Percentiles rank a stretch among this genome's conserved stretches.
Evolutionary conservation across 495 filamentous ascomycete species (phyloP).

Genomic region (Penicillium angulare): DNA sequence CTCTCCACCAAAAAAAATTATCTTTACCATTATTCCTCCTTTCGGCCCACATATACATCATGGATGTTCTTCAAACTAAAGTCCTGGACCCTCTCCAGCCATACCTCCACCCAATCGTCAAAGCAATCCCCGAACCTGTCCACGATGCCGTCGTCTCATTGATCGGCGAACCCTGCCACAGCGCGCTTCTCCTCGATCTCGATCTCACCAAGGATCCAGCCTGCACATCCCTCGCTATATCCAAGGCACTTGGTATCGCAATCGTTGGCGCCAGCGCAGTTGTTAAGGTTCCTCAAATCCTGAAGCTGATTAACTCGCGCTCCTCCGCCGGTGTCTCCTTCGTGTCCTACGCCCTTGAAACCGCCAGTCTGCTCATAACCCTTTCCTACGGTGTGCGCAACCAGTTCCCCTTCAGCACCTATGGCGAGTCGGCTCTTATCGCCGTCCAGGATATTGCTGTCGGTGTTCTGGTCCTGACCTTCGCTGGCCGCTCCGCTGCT

Average conservation of each 20-base stretch:
- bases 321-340: conserved; percentile 83
- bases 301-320: conserved; percentile 79
- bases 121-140: conserved; percentile 75
- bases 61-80: conserved; percentile 45
- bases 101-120: conserved; percentile 70
- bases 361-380: conserved; percentile 75
- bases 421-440: conserved; percentile 89
- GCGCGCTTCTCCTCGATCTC: conserved; percentile 74
- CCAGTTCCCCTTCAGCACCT: conserved; percentile 92
- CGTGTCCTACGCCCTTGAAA: conserved; percentile 89
- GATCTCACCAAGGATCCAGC: conserved; percentile 64
- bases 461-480: conserved; percentile 77
- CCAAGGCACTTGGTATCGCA: conserved; percentile 86
- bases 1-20: not conserved
- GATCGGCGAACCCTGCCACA: conserved; percentile 82
- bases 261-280: conserved; percentile 86
- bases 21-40: not conserved
- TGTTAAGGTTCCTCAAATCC: conserved; percentile 93
- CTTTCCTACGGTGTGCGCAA: conserved; percentile 88
- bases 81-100: conserved; percentile 64
- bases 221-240: conserved; percentile 84
- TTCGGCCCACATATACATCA: conserved; percentile 9
- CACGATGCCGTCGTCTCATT: conserved; percentile 71
- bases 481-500: conserved; percentile 61
- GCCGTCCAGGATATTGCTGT: conserved; percentile 89